Percentiles rank a stretch among this genome's conserved stretches.
These are phyloP conservation scores for Jaltomata sinuosa DNA, from an alignment of 257 asterid genomes.

Conservation along the genomic window DNA sequence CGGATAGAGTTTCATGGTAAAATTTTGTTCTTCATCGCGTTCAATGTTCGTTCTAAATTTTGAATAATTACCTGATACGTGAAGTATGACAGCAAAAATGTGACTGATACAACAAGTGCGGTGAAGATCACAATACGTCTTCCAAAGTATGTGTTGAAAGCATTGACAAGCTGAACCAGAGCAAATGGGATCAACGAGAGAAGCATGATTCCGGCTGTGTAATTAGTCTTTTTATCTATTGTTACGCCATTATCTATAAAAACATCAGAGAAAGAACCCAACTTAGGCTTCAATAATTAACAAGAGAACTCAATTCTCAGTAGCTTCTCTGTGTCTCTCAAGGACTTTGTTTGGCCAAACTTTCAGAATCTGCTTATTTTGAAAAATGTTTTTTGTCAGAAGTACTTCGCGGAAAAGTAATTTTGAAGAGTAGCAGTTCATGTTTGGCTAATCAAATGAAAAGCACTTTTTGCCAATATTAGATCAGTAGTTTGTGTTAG, in stretches of 20 bases:
- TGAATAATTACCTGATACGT: slow-evolving; percentile 28
- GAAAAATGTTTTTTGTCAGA: background rate
- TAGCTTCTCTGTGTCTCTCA: background rate
- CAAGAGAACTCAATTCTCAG: background rate
- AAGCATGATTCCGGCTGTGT: slow-evolving; percentile 45
- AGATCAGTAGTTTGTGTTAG: background rate
- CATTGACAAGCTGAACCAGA: slow-evolving; percentile 20
- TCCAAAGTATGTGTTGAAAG: slow-evolving; percentile 4
- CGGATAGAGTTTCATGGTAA: background rate
- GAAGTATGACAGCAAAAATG: slow-evolving; percentile 28
- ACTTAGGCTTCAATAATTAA: background rate
- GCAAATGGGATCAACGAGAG: slow-evolving; percentile 40
- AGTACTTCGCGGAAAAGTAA: background rate
- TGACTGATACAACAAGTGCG: slow-evolving; percentile 24
- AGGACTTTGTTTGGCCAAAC: background rate
- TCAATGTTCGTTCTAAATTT: background rate
- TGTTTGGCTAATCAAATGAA: background rate
- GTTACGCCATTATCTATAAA: slow-evolving; percentile 29
- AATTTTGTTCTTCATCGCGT: background rate
- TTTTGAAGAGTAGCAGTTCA: background rate
- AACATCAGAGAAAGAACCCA: background rate
- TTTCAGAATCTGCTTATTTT: background rate
- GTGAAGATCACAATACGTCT: slow-evolving; percentile 15
- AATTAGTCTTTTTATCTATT: slow-evolving; percentile 32
- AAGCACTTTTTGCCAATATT: background rate